Percentiles rank a stretch among this genome's conserved stretches.
Evolutionary conservation across 2,329 filamentous ascomycete genomes (phyloP).

Genomic region (Trichoderma endophyticum): DNA sequence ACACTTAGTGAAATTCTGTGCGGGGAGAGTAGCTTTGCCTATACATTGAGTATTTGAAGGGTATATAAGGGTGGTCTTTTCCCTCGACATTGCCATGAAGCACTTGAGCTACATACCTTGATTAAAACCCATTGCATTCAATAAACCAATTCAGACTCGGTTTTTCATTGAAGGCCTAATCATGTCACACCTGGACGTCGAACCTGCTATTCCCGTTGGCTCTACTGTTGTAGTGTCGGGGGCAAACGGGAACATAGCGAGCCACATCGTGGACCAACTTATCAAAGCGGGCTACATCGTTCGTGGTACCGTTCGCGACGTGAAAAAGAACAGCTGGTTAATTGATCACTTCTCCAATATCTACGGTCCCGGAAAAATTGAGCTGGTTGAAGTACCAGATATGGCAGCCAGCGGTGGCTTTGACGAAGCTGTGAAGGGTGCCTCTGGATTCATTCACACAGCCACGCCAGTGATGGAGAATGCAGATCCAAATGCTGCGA

Average conservation of each 20-base stretch:
- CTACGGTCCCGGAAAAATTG: constrained; percentile 28
- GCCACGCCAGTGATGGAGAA: constrained; percentile 36
- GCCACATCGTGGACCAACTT: constrained; percentile 32
- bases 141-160: background rate
- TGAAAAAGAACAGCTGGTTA: constrained; percentile 27
- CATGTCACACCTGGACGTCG: background rate
- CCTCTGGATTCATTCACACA: constrained; percentile 35
- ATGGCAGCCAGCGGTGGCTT: constrained; percentile 28
- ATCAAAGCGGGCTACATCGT: constrained; percentile 33
- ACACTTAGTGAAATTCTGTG: background rate
- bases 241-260: constrained; percentile 35
- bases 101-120: background rate
- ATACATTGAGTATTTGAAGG: background rate
- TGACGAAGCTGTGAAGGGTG: constrained; percentile 28
- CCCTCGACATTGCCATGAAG: background rate
- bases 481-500: constrained; percentile 38
- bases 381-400: constrained; percentile 33
- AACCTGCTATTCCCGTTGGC: background rate
- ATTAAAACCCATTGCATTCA: background rate
- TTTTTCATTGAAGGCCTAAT: background rate
- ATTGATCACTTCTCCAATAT: constrained; percentile 22
- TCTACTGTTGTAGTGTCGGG: constrained; percentile 30
- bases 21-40: background rate
- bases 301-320: constrained; percentile 33
- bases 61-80: background rate